Percentiles rank a stretch among this genome's conserved stretches.
These are phyloP conservation scores for Blepharisma japonicum DNA, from an alignment of 73 alveolate genomes.

Conservation along the genomic window DNA sequence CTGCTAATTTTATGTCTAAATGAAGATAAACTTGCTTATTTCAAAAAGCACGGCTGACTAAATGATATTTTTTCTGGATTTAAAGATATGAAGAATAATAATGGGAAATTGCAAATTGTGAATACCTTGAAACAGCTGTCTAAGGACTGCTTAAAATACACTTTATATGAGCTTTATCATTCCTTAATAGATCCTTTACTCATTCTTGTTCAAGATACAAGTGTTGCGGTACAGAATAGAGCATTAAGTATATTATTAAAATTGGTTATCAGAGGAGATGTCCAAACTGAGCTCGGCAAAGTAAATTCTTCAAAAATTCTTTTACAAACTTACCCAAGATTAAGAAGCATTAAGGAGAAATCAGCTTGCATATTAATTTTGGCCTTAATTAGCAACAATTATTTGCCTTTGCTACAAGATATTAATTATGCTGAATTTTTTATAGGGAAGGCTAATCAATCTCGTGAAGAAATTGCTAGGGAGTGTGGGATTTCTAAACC, in stretches of 20 bases:
- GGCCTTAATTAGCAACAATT: neutral
- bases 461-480: neutral
- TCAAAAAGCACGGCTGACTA: neutral
- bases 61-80: neutral
- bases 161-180: neutral
- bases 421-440: neutral
- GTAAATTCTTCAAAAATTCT: neutral
- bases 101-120: neutral
- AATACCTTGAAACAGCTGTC: neutral
- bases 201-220: neutral
- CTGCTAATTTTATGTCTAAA: slow-evolving; percentile 2
- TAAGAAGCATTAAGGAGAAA: neutral
- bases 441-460: neutral
- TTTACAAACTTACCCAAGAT: neutral
- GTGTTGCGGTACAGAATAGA: neutral
- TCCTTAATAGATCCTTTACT: neutral
- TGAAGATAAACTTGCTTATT: neutral
- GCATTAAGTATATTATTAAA: neutral
- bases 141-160: slow-evolving; percentile 12
- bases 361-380: neutral
- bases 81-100: neutral
- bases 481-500: neutral
- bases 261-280: neutral
- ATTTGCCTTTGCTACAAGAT: neutral
- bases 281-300: neutral